These are phyloP conservation scores for Rhododendron simsii DNA, from an alignment of 148 eudicot genomes.

Conservation along the genomic window DNA sequence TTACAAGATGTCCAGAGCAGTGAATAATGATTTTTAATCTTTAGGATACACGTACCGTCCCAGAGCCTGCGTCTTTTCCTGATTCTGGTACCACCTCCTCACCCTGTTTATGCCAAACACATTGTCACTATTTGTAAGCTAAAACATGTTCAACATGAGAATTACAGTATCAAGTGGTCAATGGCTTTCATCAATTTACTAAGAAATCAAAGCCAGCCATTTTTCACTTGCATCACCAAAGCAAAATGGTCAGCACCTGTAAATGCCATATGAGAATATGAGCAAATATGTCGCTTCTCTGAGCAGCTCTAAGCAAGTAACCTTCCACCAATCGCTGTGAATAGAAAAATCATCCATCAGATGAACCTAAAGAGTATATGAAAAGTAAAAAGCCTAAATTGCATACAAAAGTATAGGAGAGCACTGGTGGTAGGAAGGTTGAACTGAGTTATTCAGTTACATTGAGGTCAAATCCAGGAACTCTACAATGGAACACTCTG, in stretches of 20 bases:
- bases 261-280: slow-evolving; percentile 96
- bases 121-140: slow-evolving; percentile 16
- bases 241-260: slow-evolving; percentile 49
- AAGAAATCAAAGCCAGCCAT: slow-evolving; percentile 1
- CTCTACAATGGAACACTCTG: not conserved
- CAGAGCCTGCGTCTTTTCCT: slow-evolving; percentile 59
- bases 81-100: slow-evolving; percentile 83
- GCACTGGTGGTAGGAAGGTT: not conserved
- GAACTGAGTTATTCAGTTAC: not conserved
- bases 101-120: slow-evolving; percentile 52
- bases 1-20: not conserved
- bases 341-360: slow-evolving; percentile 10
- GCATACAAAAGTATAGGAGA: not conserved
- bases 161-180: not conserved
- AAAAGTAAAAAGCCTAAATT: not conserved
- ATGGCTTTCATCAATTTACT: slow-evolving; percentile 2
- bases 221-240: not conserved
- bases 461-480: not conserved
- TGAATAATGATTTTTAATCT: not conserved
- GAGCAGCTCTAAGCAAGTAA: slow-evolving; percentile 94
- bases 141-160: not conserved
- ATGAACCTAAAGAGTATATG: not conserved
- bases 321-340: slow-evolving; percentile 91
- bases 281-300: slow-evolving; percentile 88
- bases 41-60: slow-evolving; percentile 45